Percentiles rank a stretch among this genome's conserved stretches.
phyloP scores from a whole-genome alignment of 2,329 filamentous ascomycete species.

The Phialophora chinensis region DNA sequence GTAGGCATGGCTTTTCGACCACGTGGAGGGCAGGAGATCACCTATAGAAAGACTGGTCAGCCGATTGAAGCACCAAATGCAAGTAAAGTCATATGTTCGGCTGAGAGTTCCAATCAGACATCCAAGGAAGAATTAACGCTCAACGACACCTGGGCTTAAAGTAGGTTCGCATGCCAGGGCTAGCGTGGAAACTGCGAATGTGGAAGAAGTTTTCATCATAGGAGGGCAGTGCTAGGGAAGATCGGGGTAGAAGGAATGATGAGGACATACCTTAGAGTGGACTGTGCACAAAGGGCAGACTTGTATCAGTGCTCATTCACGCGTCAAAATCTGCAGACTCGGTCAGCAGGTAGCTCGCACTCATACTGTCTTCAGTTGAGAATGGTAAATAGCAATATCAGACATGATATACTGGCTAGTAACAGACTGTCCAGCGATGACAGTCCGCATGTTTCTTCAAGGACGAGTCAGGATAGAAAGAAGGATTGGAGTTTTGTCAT shows the following conservation, averaged over 20 bases:
- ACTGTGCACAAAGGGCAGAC: background rate
- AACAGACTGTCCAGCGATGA: constrained; percentile 69
- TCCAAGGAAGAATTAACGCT: constrained; percentile 60
- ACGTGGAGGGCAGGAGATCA: constrained; percentile 5
- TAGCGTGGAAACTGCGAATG: constrained; percentile 70
- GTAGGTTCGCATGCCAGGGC: constrained; percentile 56
- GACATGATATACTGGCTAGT: constrained; percentile 75
- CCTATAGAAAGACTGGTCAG: constrained; percentile 23
- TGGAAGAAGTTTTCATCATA: constrained; percentile 62
- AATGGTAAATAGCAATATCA: constrained; percentile 52
- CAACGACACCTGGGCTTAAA: constrained; percentile 53
- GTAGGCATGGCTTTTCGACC: background rate
- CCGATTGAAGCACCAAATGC: background rate
- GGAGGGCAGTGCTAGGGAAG: constrained; percentile 30
- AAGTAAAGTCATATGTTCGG: background rate
- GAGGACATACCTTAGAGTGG: constrained; percentile 21
- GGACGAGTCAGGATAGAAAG: constrained; percentile 71
- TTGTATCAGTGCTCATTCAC: background rate
- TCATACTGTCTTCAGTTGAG: background rate
- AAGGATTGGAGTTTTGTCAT: constrained; percentile 62
- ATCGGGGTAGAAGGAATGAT: background rate
- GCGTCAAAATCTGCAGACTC: constrained; percentile 4
- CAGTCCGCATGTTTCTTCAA: constrained; percentile 68
- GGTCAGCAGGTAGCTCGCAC: constrained; percentile 20
- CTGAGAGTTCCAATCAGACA: constrained; percentile 52